Evolutionary conservation across 495 filamentous ascomycete species (phyloP).

Genomic region (Lasiosphaeria hispida): DNA sequence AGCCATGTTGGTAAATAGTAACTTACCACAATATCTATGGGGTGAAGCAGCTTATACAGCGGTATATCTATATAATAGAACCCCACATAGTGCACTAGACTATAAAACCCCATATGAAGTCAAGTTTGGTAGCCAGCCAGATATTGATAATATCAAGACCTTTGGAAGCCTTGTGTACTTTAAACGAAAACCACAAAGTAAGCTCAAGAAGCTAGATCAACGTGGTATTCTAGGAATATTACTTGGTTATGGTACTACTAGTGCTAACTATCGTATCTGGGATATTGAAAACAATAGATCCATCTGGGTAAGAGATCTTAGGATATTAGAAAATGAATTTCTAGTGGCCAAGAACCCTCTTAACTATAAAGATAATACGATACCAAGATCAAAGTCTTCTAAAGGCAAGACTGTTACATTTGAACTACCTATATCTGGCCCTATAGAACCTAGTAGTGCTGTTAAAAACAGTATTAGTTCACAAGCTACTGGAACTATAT

Average conservation of each 20-base stretch:
- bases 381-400: neutral
- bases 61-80: neutral
- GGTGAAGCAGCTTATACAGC: too few relatives aligned
- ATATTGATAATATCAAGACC: conserved; percentile 1
- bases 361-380: neutral
- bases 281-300: conserved; percentile 4
- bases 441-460: too few relatives aligned
- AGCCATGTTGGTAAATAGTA: too few relatives aligned
- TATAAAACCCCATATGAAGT: conserved; percentile 5
- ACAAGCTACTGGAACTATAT: neutral
- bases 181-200: neutral
- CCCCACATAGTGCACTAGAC: neutral
- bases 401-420: too few relatives aligned
- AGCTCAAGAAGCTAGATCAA: neutral
- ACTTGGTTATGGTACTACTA: neutral
- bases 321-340: conserved; percentile 3
- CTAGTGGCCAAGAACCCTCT: neutral
- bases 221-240: neutral
- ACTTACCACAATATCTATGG: too few relatives aligned
- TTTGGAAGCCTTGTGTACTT: neutral
- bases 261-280: conserved; percentile 1
- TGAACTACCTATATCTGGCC: too few relatives aligned
- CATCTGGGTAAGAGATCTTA: conserved; percentile 5
- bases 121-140: neutral
- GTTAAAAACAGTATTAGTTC: too few relatives aligned